Conservation (phyloP, 352 stramenopile species). For the Aphanomyces astaci region DNA sequence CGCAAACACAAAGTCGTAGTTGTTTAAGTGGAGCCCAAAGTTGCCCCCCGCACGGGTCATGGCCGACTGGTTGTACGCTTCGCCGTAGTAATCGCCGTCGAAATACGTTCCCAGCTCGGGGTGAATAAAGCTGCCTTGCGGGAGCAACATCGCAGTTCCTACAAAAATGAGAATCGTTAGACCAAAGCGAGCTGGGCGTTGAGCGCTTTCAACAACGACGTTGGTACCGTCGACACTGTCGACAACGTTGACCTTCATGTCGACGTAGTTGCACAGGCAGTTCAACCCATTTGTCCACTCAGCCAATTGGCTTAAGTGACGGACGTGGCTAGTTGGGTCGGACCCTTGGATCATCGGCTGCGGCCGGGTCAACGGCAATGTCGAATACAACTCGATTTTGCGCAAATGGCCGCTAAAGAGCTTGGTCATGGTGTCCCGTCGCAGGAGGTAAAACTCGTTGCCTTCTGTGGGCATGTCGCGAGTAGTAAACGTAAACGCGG, state of each 20-base stretch:
- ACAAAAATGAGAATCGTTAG: too few species aligned
- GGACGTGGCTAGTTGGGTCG: too few species aligned
- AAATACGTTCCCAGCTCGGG: not conserved
- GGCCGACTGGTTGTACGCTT: not conserved
- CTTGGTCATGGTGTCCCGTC: not conserved
- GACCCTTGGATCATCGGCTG: not conserved
- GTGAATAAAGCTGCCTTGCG: not conserved
- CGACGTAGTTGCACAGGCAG: not conserved
- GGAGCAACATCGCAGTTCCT: not conserved
- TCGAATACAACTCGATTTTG: not conserved
- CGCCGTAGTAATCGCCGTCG: conserved; percentile 14
- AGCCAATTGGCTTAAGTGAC: not conserved
- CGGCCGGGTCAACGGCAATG: not conserved
- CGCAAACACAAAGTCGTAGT: conserved; percentile 6
- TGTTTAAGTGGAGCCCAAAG: not conserved
- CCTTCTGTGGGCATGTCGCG: not conserved
- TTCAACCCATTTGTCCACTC: not conserved
- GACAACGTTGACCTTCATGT: not conserved
- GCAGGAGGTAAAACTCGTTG: not conserved
- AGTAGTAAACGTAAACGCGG: too few species aligned
- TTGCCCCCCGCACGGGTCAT: not conserved
- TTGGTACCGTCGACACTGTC: not conserved
- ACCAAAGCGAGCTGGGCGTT: not conserved
- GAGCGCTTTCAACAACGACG: not conserved
- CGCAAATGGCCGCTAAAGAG: conserved; percentile 3